Conservation (phyloP, 768 basidiomycete genomes). For the Asterophora lycoperdoides region DNA sequence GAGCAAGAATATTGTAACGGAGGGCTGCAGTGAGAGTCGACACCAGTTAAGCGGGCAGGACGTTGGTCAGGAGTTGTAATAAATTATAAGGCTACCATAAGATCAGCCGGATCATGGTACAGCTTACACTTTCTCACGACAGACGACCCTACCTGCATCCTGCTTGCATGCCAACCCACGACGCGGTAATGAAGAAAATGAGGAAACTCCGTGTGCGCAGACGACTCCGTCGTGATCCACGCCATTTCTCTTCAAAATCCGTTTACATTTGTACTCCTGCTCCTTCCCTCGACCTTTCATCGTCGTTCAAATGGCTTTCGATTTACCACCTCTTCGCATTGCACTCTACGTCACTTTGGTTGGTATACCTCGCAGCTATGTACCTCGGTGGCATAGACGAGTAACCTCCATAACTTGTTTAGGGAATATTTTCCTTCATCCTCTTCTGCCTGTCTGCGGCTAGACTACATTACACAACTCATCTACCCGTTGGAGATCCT, state of each 20-base stretch:
- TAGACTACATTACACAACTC: conserved; percentile 59
- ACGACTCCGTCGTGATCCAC: conserved; percentile 8
- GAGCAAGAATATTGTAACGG: too few relatives aligned
- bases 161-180: too few relatives aligned
- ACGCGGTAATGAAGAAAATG: conserved; percentile 7
- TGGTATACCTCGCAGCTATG: background rate
- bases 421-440: conserved; percentile 35
- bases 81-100: too few relatives aligned
- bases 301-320: conserved; percentile 18
- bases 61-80: too few relatives aligned
- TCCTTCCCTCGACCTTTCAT: conserved; percentile 2
- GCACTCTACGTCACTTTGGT: conserved; percentile 20
- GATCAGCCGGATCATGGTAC: too few relatives aligned
- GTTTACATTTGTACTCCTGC: background rate
- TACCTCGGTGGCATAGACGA: background rate
- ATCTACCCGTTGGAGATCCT: conserved; percentile 44
- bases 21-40: too few relatives aligned
- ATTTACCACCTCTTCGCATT: conserved; percentile 20
- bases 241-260: conserved; percentile 2
- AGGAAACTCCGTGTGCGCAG: conserved; percentile 9
- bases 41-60: too few relatives aligned
- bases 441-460: conserved; percentile 48
- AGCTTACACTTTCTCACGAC: too few relatives aligned
- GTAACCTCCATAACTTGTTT: background rate
- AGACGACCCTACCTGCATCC: too few relatives aligned